These are phyloP conservation scores for Neopestalotiopsis sp. DNA, from an alignment of 2,329 filamentous ascomycete genomes.

Conservation along the genomic window DNA sequence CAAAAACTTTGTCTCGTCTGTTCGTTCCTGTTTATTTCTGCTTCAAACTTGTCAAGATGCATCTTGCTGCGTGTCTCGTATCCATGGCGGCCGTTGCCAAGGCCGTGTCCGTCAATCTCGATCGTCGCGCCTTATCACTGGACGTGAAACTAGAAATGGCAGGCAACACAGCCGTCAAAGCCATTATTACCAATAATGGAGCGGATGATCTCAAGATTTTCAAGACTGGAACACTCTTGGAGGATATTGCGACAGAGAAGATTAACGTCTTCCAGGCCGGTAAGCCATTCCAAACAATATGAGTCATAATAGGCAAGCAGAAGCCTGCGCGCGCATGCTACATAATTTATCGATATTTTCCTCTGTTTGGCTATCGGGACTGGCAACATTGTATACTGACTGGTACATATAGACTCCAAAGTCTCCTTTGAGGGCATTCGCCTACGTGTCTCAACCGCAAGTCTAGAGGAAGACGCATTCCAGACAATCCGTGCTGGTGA, in stretches of 20 bases:
- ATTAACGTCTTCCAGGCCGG: constrained; percentile 49
- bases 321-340: no score
- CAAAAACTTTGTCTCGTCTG: background rate
- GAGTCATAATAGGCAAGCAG: no score
- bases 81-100: constrained; percentile 40
- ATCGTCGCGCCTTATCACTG: constrained; percentile 45
- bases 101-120: constrained; percentile 32
- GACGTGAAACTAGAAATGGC: constrained; percentile 48
- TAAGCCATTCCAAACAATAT: constrained; percentile 28
- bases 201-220: constrained; percentile 51
- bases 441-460: constrained; percentile 16
- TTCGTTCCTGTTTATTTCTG: background rate
- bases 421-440: constrained; percentile 21
- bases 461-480: constrained; percentile 21
- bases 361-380: background rate
- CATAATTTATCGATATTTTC: no score
- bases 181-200: constrained; percentile 55
- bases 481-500: constrained; percentile 19
- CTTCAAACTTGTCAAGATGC: background rate
- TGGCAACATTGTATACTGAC: background rate
- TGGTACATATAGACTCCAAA: constrained; percentile 5
- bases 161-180: constrained; percentile 57
- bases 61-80: background rate
- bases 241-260: constrained; percentile 54
- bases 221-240: constrained; percentile 56